These are phyloP conservation scores for Cymbopogon flexuosus DNA, from an alignment of 202 grass and related monocot species.

Conservation along the genomic window DNA sequence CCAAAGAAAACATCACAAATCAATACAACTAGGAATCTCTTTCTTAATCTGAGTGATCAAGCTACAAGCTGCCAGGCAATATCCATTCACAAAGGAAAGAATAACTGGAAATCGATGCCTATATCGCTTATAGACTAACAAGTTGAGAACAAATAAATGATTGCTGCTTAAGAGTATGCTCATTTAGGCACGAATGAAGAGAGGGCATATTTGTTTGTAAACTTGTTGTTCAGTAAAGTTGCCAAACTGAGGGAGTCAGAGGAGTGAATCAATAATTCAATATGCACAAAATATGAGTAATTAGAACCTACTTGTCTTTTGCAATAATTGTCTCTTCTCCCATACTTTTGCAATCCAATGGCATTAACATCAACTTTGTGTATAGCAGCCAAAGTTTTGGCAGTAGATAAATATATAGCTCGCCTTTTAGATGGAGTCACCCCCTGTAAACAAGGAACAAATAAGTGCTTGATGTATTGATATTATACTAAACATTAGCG, in stretches of 20 bases:
- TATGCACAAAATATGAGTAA: not conserved
- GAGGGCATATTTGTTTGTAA: not conserved
- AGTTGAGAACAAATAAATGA: not conserved
- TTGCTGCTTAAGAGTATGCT: not conserved
- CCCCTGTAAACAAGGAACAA: slow-evolving; percentile 32
- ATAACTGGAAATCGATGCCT: not conserved
- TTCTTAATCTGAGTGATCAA: not conserved
- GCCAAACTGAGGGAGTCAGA: not conserved
- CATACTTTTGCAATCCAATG: slow-evolving; percentile 79
- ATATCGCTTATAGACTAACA: not conserved
- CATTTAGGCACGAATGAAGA: not conserved
- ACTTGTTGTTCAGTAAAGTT: not conserved
- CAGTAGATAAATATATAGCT: slow-evolving; percentile 57
- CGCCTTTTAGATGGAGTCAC: slow-evolving; percentile 53
- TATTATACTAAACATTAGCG: not conserved
- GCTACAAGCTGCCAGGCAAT: not conserved
- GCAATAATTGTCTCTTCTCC: slow-evolving; percentile 89
- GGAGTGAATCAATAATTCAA: not conserved
- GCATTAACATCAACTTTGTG: slow-evolving; percentile 67
- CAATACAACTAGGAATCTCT: not conserved
- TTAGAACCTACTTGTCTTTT: slow-evolving; percentile 72
- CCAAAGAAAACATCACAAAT: not conserved
- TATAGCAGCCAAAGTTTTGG: slow-evolving; percentile 65
- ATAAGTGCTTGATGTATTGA: not conserved
- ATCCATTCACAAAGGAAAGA: not conserved